Percentiles rank a stretch among this genome's conserved stretches.
Evolutionary conservation across 2,329 filamentous ascomycete species (phyloP).

Genomic region (Fusarium palustre): DNA sequence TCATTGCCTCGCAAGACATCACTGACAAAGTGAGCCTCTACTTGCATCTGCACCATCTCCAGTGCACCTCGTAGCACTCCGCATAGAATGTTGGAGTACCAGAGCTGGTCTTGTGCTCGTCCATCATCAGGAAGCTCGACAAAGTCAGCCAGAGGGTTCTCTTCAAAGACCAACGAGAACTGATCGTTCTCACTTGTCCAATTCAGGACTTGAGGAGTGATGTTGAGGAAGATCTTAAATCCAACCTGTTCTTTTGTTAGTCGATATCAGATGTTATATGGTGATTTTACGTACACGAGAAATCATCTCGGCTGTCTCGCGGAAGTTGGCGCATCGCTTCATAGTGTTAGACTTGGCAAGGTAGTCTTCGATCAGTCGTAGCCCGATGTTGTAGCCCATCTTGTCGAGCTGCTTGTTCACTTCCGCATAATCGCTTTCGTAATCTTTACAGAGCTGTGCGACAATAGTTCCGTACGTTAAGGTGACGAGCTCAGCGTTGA

Average conservation of each 20-base stretch:
- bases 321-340: slow-evolving; percentile 90
- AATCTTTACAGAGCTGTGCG: slow-evolving; percentile 95
- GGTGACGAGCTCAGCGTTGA: slow-evolving; percentile 97
- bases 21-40: slow-evolving; percentile 95
- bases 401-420: slow-evolving; percentile 98
- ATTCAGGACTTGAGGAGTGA: slow-evolving; percentile 91
- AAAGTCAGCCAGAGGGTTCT: slow-evolving; percentile 97
- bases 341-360: slow-evolving; percentile 92
- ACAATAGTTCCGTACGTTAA: slow-evolving; percentile 98
- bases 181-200: slow-evolving; percentile 97
- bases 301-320: slow-evolving; percentile 97
- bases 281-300: slow-evolving; percentile 74
- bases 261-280: slow-evolving; percentile 27
- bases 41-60: slow-evolving; percentile 99
- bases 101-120: slow-evolving; percentile 93
- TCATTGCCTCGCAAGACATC: slow-evolving; percentile 94
- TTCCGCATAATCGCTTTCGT: slow-evolving; percentile 91
- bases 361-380: slow-evolving; percentile 96
- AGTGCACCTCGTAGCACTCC: slow-evolving; percentile 90
- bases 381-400: slow-evolving; percentile 99
- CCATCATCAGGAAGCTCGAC: slow-evolving; percentile 97
- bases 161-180: slow-evolving; percentile 95
- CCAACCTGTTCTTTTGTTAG: slow-evolving; percentile 73
- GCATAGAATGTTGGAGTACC: slow-evolving; percentile 98
- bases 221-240: slow-evolving; percentile 99